Base-by-base conservation (phyloP, 2,329 filamentous ascomycete species). In the Colletotrichum orchidophilum region DNA sequence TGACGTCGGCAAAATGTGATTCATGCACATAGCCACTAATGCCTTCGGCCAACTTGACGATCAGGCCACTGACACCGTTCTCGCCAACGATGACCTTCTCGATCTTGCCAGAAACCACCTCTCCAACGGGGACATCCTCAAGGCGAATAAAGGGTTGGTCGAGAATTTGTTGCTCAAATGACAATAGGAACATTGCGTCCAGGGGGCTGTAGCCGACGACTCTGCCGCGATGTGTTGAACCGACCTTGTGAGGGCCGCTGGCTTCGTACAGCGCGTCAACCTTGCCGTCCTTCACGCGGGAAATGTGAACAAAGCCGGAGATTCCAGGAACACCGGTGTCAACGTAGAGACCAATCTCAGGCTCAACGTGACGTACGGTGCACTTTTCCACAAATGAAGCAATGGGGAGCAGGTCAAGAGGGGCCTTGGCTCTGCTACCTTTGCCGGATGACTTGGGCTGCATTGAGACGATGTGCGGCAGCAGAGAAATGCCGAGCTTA, bases 241-340 rank as follows among this genome's bases (percentile, higher is more conserved):
- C 94, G 24, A 93, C 79, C 80, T 94, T 93, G 84, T 91, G 98
- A 2, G 92, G 87, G 0, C 96, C 96, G 21, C 90, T 91, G 3
- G 90, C 86, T 73, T 94, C 90, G 15, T 94, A 93, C 5, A 99
- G 85, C 1, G 89, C 90, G 73, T 98, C 96, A 63, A 98, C 88
- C 80, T 96, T 97, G 75, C 92, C 92, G 79, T 99, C 96, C 70
- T 96, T 93, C 72, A 99, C 89, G 74, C 94, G 90, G 1, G 96
- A 99, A 74, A 99, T 97, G 80, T 99, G 96, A 26, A 97, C 95
- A 77, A 98, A 99, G 11, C 94, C 94, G n/a, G 89, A 85, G 3
- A 96, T 85, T 33, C 91, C 94, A 4, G 80, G 73, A 18, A 83
- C 74, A 1, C 91, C 91, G 49, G 95, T 82, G 74, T 93, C 89